phyloP scores from a whole-genome alignment of 129 eudicot species.

The Tagetes erecta region DNA sequence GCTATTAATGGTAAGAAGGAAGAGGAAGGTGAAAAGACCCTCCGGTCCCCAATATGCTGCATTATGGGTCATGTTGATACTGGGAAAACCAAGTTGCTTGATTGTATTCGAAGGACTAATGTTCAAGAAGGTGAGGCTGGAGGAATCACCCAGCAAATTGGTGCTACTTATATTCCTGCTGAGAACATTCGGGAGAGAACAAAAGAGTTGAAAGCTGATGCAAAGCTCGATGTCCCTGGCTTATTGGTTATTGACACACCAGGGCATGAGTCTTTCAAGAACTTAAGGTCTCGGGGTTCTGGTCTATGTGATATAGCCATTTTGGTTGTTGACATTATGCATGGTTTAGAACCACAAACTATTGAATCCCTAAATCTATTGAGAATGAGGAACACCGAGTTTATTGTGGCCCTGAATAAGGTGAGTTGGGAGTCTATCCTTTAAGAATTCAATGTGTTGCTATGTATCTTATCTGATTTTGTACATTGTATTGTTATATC shows the following conservation, averaged over 20 bases:
- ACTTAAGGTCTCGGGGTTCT: slow-evolving; percentile 85
- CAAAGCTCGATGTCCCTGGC: slow-evolving; percentile 85
- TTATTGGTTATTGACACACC: slow-evolving; percentile 89
- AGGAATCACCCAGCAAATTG: slow-evolving; percentile 95
- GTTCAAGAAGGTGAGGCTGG: slow-evolving; percentile 98
- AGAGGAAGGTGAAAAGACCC: slow-evolving; percentile 46
- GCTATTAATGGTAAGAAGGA: slow-evolving; percentile 36
- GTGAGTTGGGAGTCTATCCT: neutral
- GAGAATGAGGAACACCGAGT: slow-evolving; percentile 84
- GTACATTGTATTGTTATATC: neutral
- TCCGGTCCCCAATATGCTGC: slow-evolving; percentile 94
- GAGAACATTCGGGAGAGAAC: slow-evolving; percentile 89
- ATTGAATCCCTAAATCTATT: slow-evolving; percentile 83
- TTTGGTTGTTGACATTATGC: slow-evolving; percentile 91
- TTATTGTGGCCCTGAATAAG: slow-evolving; percentile 83
- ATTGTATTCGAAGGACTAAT: slow-evolving; percentile 81
- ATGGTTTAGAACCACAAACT: slow-evolving; percentile 89
- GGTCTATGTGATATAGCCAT: slow-evolving; percentile 88
- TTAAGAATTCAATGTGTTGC: neutral
- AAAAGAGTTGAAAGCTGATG: slow-evolving; percentile 85
- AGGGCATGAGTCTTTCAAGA: slow-evolving; percentile 86
- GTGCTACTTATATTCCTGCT: slow-evolving; percentile 90
- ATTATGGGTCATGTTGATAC: slow-evolving; percentile 97
- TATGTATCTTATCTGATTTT: slow-evolving; percentile 1
- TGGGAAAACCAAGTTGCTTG: slow-evolving; percentile 89